Base-by-base conservation (phyloP, 2,329 filamentous ascomycete species). In the Cyclaneusma minus region DNA sequence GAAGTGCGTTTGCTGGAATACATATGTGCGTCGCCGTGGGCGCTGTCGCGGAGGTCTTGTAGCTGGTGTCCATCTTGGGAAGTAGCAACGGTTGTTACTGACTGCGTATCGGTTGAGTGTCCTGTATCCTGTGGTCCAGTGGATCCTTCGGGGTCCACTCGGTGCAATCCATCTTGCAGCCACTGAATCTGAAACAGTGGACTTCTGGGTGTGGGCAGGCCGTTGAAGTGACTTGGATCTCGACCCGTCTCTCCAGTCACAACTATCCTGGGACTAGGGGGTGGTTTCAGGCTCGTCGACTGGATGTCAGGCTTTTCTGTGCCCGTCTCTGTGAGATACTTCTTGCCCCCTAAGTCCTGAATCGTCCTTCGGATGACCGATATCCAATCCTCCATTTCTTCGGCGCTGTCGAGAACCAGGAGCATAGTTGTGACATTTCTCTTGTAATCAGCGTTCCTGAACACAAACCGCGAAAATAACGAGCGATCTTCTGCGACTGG, bases 301-400 rank as follows among this genome's bases (percentile, higher is more conserved):
- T 11, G n/a, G 8, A 21, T 20, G 9, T 62, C 62, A 1, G 58
- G 57, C 32, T 52, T 58, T 20, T n/a, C n/a, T n/a, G n/a, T n/a
- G n/a, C 68, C 70, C 4, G 64, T 72, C 42, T 77, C 70, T 0
- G 68, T 65, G 13, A 66, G 45, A 29, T 60, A 58, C 45, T 66
- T 73, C 52, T 67, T 75, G 11, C 78, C 78, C 15, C 77, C 76
- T 6, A 80, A 51, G 5, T 58, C 56, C 38, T 81, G 72, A 27
- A 87, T 84, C 41, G 80, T 72, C 29, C 62, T 62, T 20, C 80
- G 65, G 16, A 87, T 54, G 0, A 63, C 58, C 1, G 62, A 60
- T 45, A 87, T 68, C 81, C 81, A 89, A 22, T 57, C 54, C 32
- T 83, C 74, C 76, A 87, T 80, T 22, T 80, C 72, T 35, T 76